Conservation (phyloP, 768 basidiomycete genomes). For the Rhodosporidiobolus odoratus region DNA sequence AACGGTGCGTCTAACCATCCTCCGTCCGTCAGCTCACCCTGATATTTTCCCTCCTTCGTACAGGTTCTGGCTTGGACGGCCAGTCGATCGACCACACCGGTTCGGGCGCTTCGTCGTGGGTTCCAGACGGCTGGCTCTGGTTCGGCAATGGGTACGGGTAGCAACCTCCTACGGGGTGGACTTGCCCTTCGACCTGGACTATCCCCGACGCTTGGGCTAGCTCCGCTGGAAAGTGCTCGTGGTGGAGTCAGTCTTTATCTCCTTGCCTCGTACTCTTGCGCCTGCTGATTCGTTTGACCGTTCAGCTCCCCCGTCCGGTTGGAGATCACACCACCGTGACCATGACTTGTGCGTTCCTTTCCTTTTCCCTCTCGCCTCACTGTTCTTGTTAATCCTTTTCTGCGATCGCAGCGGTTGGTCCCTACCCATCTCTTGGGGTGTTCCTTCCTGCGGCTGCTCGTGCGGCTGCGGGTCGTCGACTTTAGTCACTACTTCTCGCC, state of each 20-base stretch:
- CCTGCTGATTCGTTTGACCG: no score
- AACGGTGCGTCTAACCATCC: background rate
- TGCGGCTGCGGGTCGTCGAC: background rate
- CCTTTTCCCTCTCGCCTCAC: background rate
- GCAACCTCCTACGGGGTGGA: background rate
- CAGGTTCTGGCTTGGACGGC: constrained; percentile 4
- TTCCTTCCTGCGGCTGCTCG: background rate
- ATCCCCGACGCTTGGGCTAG: background rate
- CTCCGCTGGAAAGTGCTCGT: background rate
- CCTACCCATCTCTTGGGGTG: constrained; percentile 9
- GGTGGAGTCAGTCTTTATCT: constrained; percentile 10
- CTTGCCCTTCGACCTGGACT: background rate
- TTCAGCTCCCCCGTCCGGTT: background rate
- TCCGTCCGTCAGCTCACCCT: background rate
- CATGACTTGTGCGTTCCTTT: constrained; percentile 1
- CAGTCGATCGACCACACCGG: background rate
- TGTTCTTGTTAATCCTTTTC: background rate
- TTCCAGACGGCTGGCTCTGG: constrained; percentile 2
- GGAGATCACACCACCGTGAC: constrained; percentile 8
- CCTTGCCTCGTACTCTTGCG: background rate
- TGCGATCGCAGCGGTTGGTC: background rate
- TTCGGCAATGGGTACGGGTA: constrained; percentile 16
- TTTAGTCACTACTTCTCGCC: background rate
- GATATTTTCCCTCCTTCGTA: background rate
- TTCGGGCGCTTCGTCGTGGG: background rate